These are phyloP conservation scores for Thinopyrum elongatum DNA, from an alignment of 176 grass and related monocot species.

Conservation along the genomic window DNA sequence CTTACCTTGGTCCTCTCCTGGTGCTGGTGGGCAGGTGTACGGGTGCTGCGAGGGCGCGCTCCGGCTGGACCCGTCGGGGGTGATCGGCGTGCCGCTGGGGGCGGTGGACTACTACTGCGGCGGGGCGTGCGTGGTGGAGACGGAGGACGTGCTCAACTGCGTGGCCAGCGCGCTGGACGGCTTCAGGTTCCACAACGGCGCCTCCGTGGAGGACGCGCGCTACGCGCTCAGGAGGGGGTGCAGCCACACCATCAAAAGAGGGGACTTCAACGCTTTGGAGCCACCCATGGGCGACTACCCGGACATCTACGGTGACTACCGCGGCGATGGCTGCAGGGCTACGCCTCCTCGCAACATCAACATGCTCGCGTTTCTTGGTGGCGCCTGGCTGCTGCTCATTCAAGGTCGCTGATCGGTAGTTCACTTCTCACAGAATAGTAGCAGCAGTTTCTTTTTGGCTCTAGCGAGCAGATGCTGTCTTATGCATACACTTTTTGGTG, in stretches of 20 bases:
- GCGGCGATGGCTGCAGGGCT: not conserved
- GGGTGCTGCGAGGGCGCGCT: slow-evolving; percentile 49
- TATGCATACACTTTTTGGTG: not conserved
- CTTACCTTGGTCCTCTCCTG: not conserved
- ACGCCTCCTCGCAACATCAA: not conserved
- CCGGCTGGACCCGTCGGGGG: slow-evolving; percentile 44
- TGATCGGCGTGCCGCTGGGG: slow-evolving; percentile 27
- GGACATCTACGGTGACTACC: slow-evolving; percentile 37
- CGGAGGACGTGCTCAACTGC: slow-evolving; percentile 61
- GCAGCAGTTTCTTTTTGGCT: too few species aligned
- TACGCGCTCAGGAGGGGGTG: slow-evolving; percentile 48
- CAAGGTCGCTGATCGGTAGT: not conserved
- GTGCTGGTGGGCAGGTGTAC: slow-evolving; percentile 41
- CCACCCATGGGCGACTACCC: slow-evolving; percentile 34
- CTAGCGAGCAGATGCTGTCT: not conserved
- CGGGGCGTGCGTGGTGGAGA: slow-evolving; percentile 66
- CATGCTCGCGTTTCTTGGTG: slow-evolving; percentile 15
- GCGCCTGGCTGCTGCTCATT: slow-evolving; percentile 25
- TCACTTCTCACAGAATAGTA: too few species aligned
- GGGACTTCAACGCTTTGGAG: slow-evolving; percentile 52
- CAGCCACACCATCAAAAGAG: slow-evolving; percentile 49
- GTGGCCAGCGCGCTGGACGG: slow-evolving; percentile 50
- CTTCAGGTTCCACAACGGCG: slow-evolving; percentile 65
- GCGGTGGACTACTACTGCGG: slow-evolving; percentile 55
- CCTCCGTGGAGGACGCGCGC: slow-evolving; percentile 46